Evolutionary conservation across 1,284 basidiomycete species (phyloP).

Genomic region (Gomphus bonarii): DNA sequence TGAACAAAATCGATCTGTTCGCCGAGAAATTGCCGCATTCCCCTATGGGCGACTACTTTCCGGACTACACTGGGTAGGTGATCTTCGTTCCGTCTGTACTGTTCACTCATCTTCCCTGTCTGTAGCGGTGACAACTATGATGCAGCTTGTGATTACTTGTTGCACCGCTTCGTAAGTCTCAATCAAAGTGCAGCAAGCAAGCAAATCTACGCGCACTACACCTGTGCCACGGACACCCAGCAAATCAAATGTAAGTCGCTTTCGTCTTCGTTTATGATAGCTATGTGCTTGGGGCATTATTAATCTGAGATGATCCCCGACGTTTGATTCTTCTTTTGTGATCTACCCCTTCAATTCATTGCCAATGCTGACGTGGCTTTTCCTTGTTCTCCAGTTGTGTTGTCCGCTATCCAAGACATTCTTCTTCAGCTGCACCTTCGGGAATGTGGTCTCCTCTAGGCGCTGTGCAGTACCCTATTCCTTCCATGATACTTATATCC

Average conservation of each 20-base stretch:
- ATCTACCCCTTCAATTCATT: not conserved
- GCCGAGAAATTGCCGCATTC: slow-evolving; percentile 86
- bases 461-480: not conserved
- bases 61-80: slow-evolving; percentile 18
- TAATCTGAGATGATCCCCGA: too few species aligned
- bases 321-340: not conserved
- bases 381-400: slow-evolving; percentile 57
- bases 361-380: slow-evolving; percentile 6
- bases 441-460: slow-evolving; percentile 74
- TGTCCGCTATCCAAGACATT: slow-evolving; percentile 76
- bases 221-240: slow-evolving; percentile 82
- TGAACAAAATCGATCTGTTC: slow-evolving; percentile 97
- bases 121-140: slow-evolving; percentile 75
- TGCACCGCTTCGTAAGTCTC: slow-evolving; percentile 79
- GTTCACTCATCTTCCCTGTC: slow-evolving; percentile 25
- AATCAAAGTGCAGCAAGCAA: slow-evolving; percentile 83
- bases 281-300: too few species aligned
- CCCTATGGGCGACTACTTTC: slow-evolving; percentile 49
- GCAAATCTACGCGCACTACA: slow-evolving; percentile 85
- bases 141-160: slow-evolving; percentile 74
- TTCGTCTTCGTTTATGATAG: not conserved
- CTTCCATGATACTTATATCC: not conserved
- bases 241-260: slow-evolving; percentile 70
- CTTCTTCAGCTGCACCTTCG: slow-evolving; percentile 75
- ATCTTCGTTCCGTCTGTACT: slow-evolving; percentile 35